These are phyloP conservation scores for Malus hybrid DNA, from an alignment of 331 rosid species.

Conservation along the genomic window DNA sequence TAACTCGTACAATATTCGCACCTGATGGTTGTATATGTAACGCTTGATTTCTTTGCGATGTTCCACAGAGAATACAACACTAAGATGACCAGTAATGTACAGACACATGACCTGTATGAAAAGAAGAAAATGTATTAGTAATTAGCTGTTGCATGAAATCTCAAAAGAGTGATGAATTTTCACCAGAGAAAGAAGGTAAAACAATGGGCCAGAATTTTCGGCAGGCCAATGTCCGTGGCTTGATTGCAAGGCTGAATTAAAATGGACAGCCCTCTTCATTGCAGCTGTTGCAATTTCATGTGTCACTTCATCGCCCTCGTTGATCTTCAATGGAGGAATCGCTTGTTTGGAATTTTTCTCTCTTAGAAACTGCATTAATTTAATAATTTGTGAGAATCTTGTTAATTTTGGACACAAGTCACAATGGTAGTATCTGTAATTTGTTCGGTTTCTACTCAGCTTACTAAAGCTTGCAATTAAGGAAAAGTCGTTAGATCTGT, in stretches of 20 bases:
- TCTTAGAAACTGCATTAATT: conserved; percentile 27
- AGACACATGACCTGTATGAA: conserved; percentile 6
- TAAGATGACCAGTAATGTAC: conserved; percentile 14
- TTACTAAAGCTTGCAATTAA: too few species aligned
- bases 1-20: background rate
- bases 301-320: conserved; percentile 37
- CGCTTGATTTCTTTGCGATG: conserved; percentile 13
- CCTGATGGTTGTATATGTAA: conserved; percentile 29
- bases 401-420: too few species aligned
- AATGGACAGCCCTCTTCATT: conserved; percentile 33
- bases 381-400: too few species aligned
- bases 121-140: too few species aligned
- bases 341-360: conserved; percentile 48
- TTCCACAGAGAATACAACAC: conserved; percentile 3
- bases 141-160: too few species aligned
- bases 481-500: too few species aligned
- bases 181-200: conserved; percentile 59
- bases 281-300: conserved; percentile 19
- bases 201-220: conserved; percentile 58
- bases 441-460: too few species aligned
- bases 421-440: too few species aligned
- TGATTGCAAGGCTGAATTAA: conserved; percentile 50
- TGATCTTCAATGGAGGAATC: conserved; percentile 22
- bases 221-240: conserved; percentile 80
- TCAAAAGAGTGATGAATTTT: background rate